Percentiles rank a stretch among this genome's conserved stretches.
phyloP scores from a whole-genome alignment of 208 protist species.

The Balamuthia mandrillaris region DNA sequence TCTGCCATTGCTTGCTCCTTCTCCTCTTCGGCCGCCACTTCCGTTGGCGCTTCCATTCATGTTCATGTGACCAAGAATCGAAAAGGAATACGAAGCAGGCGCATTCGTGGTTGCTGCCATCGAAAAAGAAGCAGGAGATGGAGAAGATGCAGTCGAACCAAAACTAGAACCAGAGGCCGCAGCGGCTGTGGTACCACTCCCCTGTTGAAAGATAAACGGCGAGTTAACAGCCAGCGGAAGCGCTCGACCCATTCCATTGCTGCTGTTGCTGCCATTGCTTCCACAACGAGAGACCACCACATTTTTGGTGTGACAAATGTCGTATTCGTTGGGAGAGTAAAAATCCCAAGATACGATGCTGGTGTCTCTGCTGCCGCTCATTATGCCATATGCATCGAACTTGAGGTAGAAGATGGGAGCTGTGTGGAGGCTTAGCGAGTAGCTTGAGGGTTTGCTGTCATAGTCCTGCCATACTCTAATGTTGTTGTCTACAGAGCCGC shows the following conservation, averaged over 20 bases:
- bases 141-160: too few species aligned
- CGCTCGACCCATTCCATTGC: neutral
- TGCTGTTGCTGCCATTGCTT: neutral
- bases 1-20: neutral
- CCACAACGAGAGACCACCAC: neutral
- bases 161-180: too few species aligned
- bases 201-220: too few species aligned
- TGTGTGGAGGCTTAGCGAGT: neutral
- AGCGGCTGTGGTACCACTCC: too few species aligned
- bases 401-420: neutral
- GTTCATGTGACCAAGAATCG: neutral
- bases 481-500: neutral
- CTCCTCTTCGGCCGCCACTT: neutral
- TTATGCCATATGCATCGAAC: neutral
- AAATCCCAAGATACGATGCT: neutral
- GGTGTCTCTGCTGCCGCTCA: neutral
- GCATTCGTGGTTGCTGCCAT: neutral
- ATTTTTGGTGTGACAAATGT: neutral
- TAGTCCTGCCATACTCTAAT: constrained; percentile 1
- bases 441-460: neutral
- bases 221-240: neutral
- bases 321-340: neutral
- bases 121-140: too few species aligned
- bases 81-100: neutral
- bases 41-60: neutral